These are phyloP conservation scores for Pestalotiopsis sp. DNA, from an alignment of 2,329 filamentous ascomycete species.

Conservation along the genomic window DNA sequence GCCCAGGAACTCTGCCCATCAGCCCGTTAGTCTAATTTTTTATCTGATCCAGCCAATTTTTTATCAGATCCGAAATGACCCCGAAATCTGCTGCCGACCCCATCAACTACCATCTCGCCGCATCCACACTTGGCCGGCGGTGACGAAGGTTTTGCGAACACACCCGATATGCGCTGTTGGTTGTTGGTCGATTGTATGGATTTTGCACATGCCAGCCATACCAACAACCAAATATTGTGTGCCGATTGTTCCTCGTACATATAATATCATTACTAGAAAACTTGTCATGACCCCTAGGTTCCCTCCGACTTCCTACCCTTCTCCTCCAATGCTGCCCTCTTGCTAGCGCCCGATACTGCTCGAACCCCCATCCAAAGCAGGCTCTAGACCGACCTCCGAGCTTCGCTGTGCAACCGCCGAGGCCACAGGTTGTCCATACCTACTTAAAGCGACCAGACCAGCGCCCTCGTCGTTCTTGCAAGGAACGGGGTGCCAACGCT, in stretches of 20 bases:
- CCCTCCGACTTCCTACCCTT: neutral
- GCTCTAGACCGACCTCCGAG: neutral
- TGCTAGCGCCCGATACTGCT: neutral
- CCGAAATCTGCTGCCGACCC: slow-evolving; percentile 8
- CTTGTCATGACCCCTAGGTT: slow-evolving; percentile 7
- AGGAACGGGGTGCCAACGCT: neutral
- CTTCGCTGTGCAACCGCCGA: neutral
- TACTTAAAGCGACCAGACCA: neutral
- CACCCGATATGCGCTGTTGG: neutral
- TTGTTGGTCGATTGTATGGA: slow-evolving; percentile 9
- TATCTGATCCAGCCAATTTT: neutral
- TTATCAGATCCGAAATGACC: slow-evolving; percentile 12
- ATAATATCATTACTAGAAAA: neutral
- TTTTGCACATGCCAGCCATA: neutral
- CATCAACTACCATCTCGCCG: slow-evolving; percentile 5
- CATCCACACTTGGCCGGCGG: slow-evolving; percentile 12
- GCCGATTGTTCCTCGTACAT: neutral
- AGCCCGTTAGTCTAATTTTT: neutral
- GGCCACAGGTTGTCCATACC: neutral
- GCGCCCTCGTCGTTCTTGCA: neutral
- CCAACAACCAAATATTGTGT: neutral
- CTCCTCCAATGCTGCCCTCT: neutral
- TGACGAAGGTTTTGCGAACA: slow-evolving; percentile 8
- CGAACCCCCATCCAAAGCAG: neutral
- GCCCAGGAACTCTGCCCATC: no score